Evolutionary conservation across 78 protist species (phyloP), one percentile per base, ranked within the genome.

Genomic region (Blattamonas nauphoetae): DNA sequence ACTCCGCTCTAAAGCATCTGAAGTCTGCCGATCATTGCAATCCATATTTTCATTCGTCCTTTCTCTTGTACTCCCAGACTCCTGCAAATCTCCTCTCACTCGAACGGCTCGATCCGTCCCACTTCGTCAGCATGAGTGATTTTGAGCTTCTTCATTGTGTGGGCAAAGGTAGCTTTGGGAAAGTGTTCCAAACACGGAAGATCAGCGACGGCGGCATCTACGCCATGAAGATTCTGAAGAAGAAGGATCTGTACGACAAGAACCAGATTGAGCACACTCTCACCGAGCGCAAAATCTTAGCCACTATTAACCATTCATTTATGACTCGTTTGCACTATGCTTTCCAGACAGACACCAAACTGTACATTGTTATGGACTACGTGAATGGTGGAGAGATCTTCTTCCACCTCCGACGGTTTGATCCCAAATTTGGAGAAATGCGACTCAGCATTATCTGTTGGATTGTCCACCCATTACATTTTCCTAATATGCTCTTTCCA

Each of bases 211-310:
- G 87, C 3, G 11, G 36, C 5, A 41, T 41, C 36, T 85, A n/a
- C 36, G 87, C 87, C 80, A 46, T 85, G 87, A 85, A 85, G 87
- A 38, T 85, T 3, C 77, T 85, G 87, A 85, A 45, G 2, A 85
- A 85, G 77, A 2, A 2, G 42, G 77, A 41, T 1, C 42, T 85
- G 78, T 36, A 45, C 6, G 4, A 2, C 29, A 5, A 38, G 34
- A 33, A 5, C 34, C 87, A 85, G 3, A 38, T 85, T n/a, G 88
- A 1, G 35, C 88, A 84, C 45, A 89, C 88, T n/a, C n/a, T 45
- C n/a, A 84, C 88, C 41, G 91, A 89, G 43, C 80, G 91, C 29
- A 2, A 45, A 5, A 44, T 89, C 38, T 1, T 89, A 29, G 45
- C 36, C 35, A 1, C 2, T 3, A 41, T 84, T 35, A 2, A 2